These are phyloP conservation scores for Venturia oleaginea DNA, from an alignment of 2,329 filamentous ascomycete species.

Conservation along the genomic window DNA sequence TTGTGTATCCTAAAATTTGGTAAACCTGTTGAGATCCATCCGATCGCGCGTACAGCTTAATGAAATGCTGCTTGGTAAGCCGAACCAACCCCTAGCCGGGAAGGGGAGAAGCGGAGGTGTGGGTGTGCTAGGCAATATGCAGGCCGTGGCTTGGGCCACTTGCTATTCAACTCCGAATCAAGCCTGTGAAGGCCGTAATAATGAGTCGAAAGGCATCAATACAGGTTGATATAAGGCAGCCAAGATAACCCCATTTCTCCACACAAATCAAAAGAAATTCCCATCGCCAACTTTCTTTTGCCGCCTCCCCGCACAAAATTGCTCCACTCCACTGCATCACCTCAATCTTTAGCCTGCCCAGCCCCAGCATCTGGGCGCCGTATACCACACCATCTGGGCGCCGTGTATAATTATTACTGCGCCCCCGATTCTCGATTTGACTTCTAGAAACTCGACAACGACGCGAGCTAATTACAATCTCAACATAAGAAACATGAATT, in stretches of 20 bases:
- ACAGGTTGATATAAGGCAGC: not conserved
- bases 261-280: not conserved
- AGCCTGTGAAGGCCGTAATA: not conserved
- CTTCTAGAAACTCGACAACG: not conserved
- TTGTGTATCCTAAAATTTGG: too few species aligned
- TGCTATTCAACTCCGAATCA: not conserved
- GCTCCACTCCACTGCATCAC: not conserved
- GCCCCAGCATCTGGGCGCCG: too few species aligned
- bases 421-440: not conserved
- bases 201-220: not conserved
- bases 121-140: not conserved
- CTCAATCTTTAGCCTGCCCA: not conserved
- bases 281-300: not conserved
- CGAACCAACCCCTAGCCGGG: too few species aligned
- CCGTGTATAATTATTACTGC: not conserved
- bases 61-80: too few species aligned
- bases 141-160: not conserved
- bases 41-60: too few species aligned
- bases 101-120: not conserved
- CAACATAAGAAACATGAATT: conserved; percentile 13
- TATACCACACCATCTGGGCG: not conserved
- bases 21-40: too few species aligned
- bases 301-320: not conserved
- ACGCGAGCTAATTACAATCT: not conserved
- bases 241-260: not conserved